These are phyloP conservation scores for Dunaliella primolecta DNA, from an alignment of 139 green algal species.

Conservation along the genomic window DNA sequence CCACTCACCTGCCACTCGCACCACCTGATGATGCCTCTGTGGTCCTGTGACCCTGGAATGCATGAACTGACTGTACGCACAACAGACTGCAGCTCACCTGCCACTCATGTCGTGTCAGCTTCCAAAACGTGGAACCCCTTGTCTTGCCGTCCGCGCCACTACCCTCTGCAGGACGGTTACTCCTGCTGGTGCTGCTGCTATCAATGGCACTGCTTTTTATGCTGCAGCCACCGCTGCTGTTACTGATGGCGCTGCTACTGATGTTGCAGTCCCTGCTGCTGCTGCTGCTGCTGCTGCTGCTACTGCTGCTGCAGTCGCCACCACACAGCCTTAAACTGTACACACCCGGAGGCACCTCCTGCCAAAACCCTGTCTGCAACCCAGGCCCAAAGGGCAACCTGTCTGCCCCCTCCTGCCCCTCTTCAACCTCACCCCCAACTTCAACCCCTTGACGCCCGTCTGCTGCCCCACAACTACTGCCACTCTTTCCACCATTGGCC, in stretches of 20 bases:
- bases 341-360: constrained; percentile 49
- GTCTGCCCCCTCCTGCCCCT: neutral
- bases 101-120: constrained; percentile 26
- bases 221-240: neutral
- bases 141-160: neutral
- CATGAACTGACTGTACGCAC: no score
- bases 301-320: neutral
- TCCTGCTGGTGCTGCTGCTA: neutral
- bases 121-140: neutral
- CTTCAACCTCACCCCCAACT: no score
- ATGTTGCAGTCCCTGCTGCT: constrained; percentile 2
- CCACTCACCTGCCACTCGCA: no score
- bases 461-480: no score
- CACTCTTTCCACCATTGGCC: no score
- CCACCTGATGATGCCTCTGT: no score
- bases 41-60: no score
- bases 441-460: no score
- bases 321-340: constrained; percentile 31
- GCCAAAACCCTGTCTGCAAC: neutral
- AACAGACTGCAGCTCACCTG: no score
- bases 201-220: no score
- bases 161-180: neutral
- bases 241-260: constrained; percentile 10
- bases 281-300: neutral
- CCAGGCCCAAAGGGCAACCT: neutral